phyloP scores from a whole-genome alignment of 192 early-diverging fungal species.

The Coemansia sp. region DNA sequence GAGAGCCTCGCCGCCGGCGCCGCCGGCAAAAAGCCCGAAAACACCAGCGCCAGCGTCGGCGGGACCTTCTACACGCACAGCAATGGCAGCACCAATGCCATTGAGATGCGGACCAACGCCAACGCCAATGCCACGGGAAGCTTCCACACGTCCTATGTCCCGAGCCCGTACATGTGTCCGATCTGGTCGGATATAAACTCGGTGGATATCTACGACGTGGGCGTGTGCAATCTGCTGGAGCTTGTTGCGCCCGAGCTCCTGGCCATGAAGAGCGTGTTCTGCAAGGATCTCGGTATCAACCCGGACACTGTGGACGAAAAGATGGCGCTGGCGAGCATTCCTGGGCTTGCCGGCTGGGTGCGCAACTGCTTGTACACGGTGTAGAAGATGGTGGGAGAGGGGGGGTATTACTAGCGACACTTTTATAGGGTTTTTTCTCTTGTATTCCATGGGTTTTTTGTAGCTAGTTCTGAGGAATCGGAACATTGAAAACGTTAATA shows the following conservation, averaged over 20 bases:
- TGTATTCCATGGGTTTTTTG: not conserved
- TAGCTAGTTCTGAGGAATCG: constrained; percentile 13
- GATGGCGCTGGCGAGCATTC: constrained; percentile 39
- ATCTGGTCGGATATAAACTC: constrained; percentile 54
- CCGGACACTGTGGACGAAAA: constrained; percentile 35
- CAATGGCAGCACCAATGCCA: constrained; percentile 30
- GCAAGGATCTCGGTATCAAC: constrained; percentile 45
- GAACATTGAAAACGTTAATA: constrained; percentile 64
- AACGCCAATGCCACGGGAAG: constrained; percentile 48
- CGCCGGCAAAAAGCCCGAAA: not conserved
- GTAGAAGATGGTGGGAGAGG: not conserved
- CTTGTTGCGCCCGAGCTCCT: constrained; percentile 47
- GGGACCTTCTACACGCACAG: constrained; percentile 18
- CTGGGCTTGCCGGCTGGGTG: constrained; percentile 47
- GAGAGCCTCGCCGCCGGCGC: not conserved
- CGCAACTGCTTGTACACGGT: constrained; percentile 22
- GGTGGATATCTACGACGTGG: constrained; percentile 52
- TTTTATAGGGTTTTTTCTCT: not conserved
- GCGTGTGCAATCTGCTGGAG: constrained; percentile 47
- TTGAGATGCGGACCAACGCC: constrained; percentile 6
- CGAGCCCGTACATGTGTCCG: constrained; percentile 49
- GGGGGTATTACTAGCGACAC: too few relatives aligned
- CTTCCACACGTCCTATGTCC: constrained; percentile 45
- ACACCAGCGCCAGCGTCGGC: not conserved
- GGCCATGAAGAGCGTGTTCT: constrained; percentile 53